phyloP scores from a whole-genome alignment of 208 protist species.

The Eutreptiella sp. region DNA sequence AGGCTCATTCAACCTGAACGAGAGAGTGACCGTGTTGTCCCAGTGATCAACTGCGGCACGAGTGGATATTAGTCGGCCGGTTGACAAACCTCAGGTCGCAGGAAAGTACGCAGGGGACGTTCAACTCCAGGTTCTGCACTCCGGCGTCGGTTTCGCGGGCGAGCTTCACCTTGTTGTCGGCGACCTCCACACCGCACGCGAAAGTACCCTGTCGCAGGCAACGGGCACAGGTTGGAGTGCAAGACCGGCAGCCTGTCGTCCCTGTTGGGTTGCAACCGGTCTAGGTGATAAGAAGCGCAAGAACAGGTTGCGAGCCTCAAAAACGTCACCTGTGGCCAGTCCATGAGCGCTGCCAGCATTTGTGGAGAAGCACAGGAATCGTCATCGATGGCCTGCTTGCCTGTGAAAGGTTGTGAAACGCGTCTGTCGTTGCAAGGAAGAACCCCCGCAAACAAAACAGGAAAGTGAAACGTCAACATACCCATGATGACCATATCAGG shows the following conservation, averaged over 20 bases:
- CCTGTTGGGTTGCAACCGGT: too few species aligned
- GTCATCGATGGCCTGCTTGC: conserved; percentile 94
- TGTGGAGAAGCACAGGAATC: conserved; percentile 87
- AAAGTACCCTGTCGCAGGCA: too few species aligned
- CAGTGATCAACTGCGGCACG: conserved; percentile 53
- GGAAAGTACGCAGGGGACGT: conserved; percentile 70
- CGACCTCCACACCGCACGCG: conserved; percentile 71
- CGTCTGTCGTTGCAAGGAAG: conserved; percentile 47
- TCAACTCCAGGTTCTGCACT: conserved; percentile 73
- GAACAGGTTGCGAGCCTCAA: too few species aligned
- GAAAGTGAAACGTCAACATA: not conserved
- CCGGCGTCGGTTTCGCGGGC: conserved; percentile 89
- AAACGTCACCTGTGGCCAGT: conserved; percentile 85
- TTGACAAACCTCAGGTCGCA: conserved; percentile 78
- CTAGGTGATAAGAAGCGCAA: too few species aligned
- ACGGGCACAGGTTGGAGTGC: too few species aligned
- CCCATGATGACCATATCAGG: conserved; percentile 73
- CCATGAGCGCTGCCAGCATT: conserved; percentile 82
- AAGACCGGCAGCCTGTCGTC: too few species aligned
- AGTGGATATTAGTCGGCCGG: too few species aligned
- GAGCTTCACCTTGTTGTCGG: conserved; percentile 65
- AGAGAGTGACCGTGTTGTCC: too few species aligned
- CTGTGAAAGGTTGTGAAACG: conserved; percentile 56
- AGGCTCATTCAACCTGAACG: conserved; percentile 92
- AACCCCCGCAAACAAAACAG: conserved; percentile 16